Evolutionary conservation across 2,329 filamentous ascomycete genomes (phyloP), one percentile per base, ranked within the genome.

Genomic region (Aureobasidium musti): DNA sequence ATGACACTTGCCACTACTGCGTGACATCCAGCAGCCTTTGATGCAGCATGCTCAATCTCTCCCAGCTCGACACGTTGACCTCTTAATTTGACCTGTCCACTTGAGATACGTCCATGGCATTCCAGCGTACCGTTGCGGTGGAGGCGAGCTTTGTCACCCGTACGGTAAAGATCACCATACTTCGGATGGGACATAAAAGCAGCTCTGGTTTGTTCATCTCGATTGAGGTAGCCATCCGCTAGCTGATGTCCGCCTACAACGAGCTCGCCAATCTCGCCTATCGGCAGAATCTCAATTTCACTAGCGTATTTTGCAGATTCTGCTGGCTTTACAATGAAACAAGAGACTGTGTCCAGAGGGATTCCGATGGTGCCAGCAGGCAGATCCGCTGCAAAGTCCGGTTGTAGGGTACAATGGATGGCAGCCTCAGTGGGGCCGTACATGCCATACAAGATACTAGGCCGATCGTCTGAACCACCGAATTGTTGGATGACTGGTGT

Each of bases 351-450:
- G 61, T 91, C 86, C 1, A 97, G 82, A 0, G 92, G 92, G 7
- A 86, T 75, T 0, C 93, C 93, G 69, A 97, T 95, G 57, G 87
- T 89, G 3, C 86, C 84, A 5, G 87, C 85, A 2, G 85, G 82
- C 8, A 84, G 85, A 23, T 77, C 75, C 5, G 82, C 80, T 6
- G 79, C 74, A 71, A 96, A 88, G 0, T 81, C 79, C 0, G 88
- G 80, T 69, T 91, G 88, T 5, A 95, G 77, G 0, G 91, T 96
- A 74, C 91, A 97, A 75, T 97, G 93, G 67, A 97, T 96, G 0
- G 92, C 87, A 8, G 91, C 91, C 78, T 97, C 93, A 0, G 93
- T 97, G 1, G 93, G 93, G 0, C 93, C 93, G 74, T 97, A 97
- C 92, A 97, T 96, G 39, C 89, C 93, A 84, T 91, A 93, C 0